Evolutionary conservation across 495 filamentous ascomycete genomes (phyloP).

Genomic region (Polyplosphaeria fusca): DNA sequence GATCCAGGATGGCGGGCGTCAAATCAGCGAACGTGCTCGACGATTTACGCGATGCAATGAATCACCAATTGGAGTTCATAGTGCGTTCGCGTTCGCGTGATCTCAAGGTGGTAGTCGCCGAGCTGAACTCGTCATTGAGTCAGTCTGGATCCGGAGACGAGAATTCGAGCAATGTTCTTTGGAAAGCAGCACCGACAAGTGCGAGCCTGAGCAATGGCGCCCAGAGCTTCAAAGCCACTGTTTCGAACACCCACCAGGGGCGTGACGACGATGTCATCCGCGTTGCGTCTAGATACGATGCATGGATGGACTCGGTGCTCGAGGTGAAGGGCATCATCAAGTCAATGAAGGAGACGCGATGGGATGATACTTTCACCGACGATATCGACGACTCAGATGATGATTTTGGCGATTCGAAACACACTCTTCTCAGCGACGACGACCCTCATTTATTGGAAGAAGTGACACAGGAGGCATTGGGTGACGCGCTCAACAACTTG

Average conservation of each 20-base stretch:
- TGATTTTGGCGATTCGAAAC: slow-evolving; percentile 51
- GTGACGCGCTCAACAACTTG: slow-evolving; percentile 57
- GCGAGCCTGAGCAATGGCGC: slow-evolving; percentile 57
- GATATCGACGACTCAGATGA: slow-evolving; percentile 61
- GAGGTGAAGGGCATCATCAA: slow-evolving; percentile 60
- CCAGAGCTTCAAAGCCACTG: slow-evolving; percentile 49
- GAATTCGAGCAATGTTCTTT: slow-evolving; percentile 40
- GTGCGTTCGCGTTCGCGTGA: slow-evolving; percentile 56
- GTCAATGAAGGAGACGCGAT: slow-evolving; percentile 62
- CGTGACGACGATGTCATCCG: slow-evolving; percentile 61
- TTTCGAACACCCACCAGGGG: slow-evolving; percentile 59
- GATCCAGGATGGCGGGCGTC: slow-evolving; percentile 45
- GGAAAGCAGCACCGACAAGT: slow-evolving; percentile 47
- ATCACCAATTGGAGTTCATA: slow-evolving; percentile 58
- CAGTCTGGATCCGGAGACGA: slow-evolving; percentile 26
- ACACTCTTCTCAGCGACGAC: slow-evolving; percentile 63
- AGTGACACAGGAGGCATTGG: slow-evolving; percentile 56
- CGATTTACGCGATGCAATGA: slow-evolving; percentile 65
- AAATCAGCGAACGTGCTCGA: slow-evolving; percentile 53
- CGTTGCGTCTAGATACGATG: slow-evolving; percentile 58
- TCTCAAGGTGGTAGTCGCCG: slow-evolving; percentile 58
- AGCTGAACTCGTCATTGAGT: slow-evolving; percentile 47
- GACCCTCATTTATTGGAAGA: slow-evolving; percentile 66
- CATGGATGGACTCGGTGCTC: slow-evolving; percentile 65
- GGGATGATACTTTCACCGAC: slow-evolving; percentile 73